Percentiles rank a stretch among this genome's conserved stretches.
Conservation (phyloP, 345 rosid species). For the Moricandia moricandioides region DNA sequence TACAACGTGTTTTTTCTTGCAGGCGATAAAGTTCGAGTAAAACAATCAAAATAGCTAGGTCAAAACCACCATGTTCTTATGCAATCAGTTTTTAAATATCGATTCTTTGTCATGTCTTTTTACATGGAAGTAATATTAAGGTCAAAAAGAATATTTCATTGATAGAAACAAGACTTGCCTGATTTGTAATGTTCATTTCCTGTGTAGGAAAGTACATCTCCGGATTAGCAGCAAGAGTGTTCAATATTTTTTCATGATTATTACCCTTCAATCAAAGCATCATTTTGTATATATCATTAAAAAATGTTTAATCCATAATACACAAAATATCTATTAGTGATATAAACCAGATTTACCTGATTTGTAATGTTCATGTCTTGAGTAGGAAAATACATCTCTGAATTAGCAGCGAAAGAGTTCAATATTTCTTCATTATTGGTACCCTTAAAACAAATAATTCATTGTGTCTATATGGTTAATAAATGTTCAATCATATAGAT, state of each 20-base stretch:
- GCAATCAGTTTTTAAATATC: constrained; percentile 16
- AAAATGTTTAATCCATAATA: neutral
- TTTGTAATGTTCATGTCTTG: neutral
- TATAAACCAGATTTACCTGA: neutral
- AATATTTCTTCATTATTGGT: neutral
- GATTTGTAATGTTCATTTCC: constrained; percentile 5
- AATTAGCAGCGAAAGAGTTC: neutral
- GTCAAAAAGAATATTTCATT: neutral
- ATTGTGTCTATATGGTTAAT: neutral
- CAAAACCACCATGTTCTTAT: constrained; percentile 6
- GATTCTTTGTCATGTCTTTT: neutral
- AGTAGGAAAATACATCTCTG: neutral
- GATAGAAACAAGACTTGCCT: neutral
- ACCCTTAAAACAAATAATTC: neutral
- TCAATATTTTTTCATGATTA: neutral
- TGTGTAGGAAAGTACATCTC: neutral
- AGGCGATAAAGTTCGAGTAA: neutral
- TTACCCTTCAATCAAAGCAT: neutral
- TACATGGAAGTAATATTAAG: neutral
- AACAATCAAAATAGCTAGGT: neutral
- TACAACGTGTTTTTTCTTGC: neutral
- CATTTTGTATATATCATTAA: neutral
- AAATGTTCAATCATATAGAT: neutral
- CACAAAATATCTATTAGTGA: neutral
- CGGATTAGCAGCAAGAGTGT: neutral